Evolutionary conservation across 2,329 filamentous ascomycete genomes (phyloP).

Genomic region (Tolypocladium ophioglossoides): DNA sequence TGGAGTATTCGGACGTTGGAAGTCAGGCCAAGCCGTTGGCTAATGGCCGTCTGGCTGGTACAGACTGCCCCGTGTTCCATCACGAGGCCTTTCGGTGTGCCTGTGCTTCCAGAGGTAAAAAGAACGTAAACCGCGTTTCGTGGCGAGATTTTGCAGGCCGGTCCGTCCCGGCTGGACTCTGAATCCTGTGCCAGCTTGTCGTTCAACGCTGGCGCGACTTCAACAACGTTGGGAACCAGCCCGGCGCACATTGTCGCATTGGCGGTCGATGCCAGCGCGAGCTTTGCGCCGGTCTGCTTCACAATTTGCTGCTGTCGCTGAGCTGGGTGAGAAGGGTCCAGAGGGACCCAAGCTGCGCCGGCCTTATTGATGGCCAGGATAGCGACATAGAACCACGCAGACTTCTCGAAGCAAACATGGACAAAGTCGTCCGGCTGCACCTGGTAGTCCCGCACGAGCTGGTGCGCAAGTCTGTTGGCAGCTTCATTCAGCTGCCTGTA

Average conservation of each 20-base stretch:
- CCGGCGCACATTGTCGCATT: not conserved
- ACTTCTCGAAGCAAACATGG: not conserved
- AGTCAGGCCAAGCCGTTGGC: not conserved
- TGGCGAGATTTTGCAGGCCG: too few species aligned
- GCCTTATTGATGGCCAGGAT: slow-evolving; percentile 6
- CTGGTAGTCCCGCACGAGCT: not conserved
- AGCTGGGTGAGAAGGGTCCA: slow-evolving; percentile 3
- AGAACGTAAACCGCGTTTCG: not conserved
- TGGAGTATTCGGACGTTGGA: not conserved
- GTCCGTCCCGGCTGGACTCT: too few species aligned
- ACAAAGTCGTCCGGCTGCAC: not conserved
- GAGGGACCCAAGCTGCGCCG: slow-evolving; percentile 5
- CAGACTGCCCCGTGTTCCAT: not conserved
- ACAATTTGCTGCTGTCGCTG: too few species aligned
- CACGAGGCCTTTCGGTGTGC: not conserved
- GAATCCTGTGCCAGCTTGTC: too few species aligned
- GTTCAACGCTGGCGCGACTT: too few species aligned
- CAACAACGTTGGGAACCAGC: not conserved
- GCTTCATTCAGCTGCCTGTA: not conserved
- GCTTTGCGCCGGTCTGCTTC: not conserved
- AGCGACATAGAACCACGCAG: slow-evolving; percentile 6
- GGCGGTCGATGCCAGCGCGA: not conserved
- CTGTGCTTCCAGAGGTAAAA: not conserved
- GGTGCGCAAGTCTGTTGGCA: not conserved
- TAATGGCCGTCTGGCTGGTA: not conserved